Conservation (phyloP, 257 asterid genomes). For the Nicotiana benthamiana region DNA sequence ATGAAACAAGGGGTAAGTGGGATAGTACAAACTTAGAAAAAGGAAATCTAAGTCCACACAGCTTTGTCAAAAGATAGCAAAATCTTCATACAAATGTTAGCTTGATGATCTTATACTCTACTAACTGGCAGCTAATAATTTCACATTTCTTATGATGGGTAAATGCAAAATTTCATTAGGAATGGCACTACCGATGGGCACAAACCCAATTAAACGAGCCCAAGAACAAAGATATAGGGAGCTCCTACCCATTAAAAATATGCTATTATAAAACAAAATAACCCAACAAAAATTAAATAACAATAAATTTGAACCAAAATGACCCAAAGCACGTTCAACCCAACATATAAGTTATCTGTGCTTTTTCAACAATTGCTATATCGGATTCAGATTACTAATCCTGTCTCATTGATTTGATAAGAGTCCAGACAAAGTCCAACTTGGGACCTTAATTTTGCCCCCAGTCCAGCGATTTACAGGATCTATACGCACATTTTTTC, state of each 20-base stretch:
- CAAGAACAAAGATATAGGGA: background rate
- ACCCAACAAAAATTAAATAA: background rate
- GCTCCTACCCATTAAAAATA: background rate
- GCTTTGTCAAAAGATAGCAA: background rate
- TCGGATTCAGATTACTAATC: background rate
- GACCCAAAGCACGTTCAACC: background rate
- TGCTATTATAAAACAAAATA: background rate
- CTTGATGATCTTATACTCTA: background rate
- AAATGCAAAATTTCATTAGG: background rate
- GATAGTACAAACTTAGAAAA: background rate
- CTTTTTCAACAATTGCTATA: background rate
- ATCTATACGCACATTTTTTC: background rate
- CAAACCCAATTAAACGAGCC: background rate
- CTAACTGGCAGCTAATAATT: background rate
- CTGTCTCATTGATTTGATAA: background rate
- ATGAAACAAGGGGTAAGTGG: background rate
- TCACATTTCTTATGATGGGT: background rate
- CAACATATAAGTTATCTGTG: background rate
- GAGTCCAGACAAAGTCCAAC: background rate
- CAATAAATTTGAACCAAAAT: background rate
- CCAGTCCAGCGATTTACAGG: background rate
- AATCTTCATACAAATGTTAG: background rate
- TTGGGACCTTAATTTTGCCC: background rate
- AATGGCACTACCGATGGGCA: background rate
- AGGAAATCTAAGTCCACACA: background rate